Evolutionary conservation across 768 basidiomycete genomes (phyloP), one percentile per base, ranked within the genome.

Genomic region (Boletus rubroflammeus): DNA sequence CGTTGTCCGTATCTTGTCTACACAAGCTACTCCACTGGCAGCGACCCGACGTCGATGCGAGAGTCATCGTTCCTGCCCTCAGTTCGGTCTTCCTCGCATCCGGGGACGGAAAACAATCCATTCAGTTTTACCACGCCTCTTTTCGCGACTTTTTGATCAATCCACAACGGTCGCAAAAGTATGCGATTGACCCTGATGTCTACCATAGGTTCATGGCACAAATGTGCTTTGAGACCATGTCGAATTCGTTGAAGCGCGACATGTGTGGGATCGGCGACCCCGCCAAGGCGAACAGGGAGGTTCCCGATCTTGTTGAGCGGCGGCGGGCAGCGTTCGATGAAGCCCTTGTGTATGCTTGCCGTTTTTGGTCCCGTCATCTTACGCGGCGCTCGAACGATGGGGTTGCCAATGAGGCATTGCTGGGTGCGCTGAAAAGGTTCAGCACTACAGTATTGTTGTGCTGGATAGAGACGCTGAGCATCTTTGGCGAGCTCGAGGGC

Each of bases 81-180:
- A 47, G 47, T 2, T 64, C 62, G 0, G 60, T 64, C 5, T 54
- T 64, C 13, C 53, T 64, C 2, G 50, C 56, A 5, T 64, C 62
- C 3, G 59, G 64, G 25, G 59, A 64, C n/a, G 53, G 59, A 31
- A 47, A 50, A 39, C 62, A 56, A 15, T 53, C 62, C 2, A 56
- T 64, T 10, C 62, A 63, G 11, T 64, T 64, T 26, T 64, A 59
- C 11, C 63, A 64, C 21, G 51, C 62, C 0, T 64, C 63, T 3
- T 64, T 64, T 28, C 62, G 62, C 7, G 63, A 64, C 15, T 64
- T 64, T 29, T 21, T 64, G 42, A 39, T 51, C 48, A 47, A 36
- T 15, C 57, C 56, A 5, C 56, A 61, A 31, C 63, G 63, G 13
- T 64, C 63, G 2, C 44, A 42, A 17, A 54, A 56, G 14, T 64